phyloP scores from a whole-genome alignment of 345 rosid species.

The Luvunga scandens region DNA sequence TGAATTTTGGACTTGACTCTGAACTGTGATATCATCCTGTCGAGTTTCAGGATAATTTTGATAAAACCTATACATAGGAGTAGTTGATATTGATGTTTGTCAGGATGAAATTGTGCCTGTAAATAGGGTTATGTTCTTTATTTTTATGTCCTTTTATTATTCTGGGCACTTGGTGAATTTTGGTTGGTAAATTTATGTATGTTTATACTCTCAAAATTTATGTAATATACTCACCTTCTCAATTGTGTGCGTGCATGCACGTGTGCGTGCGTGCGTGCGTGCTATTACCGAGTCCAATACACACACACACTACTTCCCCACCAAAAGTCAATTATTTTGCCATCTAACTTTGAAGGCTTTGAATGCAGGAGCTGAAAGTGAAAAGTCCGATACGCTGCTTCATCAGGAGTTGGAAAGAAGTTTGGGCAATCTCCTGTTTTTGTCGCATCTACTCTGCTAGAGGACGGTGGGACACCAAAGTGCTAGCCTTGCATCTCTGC shows the following conservation, averaged over 20 bases:
- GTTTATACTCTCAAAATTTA: too few species aligned
- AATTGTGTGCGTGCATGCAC: too few species aligned
- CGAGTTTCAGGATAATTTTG: not conserved
- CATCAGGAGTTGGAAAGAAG: constrained; percentile 57
- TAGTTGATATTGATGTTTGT: not conserved
- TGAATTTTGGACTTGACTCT: not conserved
- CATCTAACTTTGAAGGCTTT: constrained; percentile 8
- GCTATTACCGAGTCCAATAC: not conserved
- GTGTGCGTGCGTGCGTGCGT: too few species aligned
- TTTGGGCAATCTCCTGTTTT: constrained; percentile 72
- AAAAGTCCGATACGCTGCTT: constrained; percentile 14
- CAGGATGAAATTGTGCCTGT: not conserved
- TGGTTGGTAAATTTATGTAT: not conserved
- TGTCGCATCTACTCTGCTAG: constrained; percentile 50
- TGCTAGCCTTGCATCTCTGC: constrained; percentile 56
- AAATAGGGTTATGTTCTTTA: too few species aligned
- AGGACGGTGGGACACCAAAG: constrained; percentile 52
- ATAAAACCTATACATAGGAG: not conserved
- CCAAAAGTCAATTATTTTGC: not conserved
- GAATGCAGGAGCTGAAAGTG: constrained; percentile 27
- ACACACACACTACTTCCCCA: not conserved
- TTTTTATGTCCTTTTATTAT: not conserved
- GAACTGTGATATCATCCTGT: not conserved
- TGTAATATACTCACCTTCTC: not conserved
- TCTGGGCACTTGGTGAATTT: not conserved